A percentile compares a stretch with the other conserved stretches of the same genome.
Evolutionary conservation across 1,284 basidiomycete species (phyloP).

Genomic region (Apiotrichum gracile): DNA sequence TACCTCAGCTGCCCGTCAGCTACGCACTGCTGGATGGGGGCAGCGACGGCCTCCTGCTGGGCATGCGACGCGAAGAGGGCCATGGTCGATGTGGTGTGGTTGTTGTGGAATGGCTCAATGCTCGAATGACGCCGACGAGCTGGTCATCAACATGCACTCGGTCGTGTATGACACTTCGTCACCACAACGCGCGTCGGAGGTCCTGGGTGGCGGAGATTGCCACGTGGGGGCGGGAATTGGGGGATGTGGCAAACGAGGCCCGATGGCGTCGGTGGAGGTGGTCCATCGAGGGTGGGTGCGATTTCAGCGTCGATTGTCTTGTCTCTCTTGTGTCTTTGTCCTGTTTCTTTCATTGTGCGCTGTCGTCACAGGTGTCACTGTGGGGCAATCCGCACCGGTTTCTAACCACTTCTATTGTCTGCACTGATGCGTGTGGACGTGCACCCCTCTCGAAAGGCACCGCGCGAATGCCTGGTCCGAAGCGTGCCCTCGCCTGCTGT

Average conservation of each 20-base stretch:
- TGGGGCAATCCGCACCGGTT: no score
- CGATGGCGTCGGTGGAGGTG: not conserved
- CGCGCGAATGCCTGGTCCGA: no score
- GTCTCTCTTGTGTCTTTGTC: no score
- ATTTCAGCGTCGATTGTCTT: no score
- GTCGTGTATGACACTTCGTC: slow-evolving; percentile 2
- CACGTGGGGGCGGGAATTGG: slow-evolving; percentile 5
- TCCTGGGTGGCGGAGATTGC: not conserved
- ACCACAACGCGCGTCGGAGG: slow-evolving; percentile 16
- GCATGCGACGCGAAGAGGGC: slow-evolving; percentile 31
- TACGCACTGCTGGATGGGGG: slow-evolving; percentile 40
- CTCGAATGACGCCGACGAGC: not conserved
- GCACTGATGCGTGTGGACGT: no score
- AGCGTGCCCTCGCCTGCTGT: no score
- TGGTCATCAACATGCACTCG: not conserved
- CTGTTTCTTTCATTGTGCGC: no score
- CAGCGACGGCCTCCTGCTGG: slow-evolving; percentile 20
- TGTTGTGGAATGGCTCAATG: not conserved
- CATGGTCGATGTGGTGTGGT: slow-evolving; percentile 22
- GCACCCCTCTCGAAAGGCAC: no score
- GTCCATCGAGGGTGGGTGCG: no score
- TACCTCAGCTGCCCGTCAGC: not conserved
- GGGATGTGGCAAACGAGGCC: not conserved
- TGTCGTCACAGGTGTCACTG: no score
- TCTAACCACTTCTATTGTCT: no score